Conservation (phyloP, 768 basidiomycete genomes). For the Omphalotus guepiniiformis region DNA sequence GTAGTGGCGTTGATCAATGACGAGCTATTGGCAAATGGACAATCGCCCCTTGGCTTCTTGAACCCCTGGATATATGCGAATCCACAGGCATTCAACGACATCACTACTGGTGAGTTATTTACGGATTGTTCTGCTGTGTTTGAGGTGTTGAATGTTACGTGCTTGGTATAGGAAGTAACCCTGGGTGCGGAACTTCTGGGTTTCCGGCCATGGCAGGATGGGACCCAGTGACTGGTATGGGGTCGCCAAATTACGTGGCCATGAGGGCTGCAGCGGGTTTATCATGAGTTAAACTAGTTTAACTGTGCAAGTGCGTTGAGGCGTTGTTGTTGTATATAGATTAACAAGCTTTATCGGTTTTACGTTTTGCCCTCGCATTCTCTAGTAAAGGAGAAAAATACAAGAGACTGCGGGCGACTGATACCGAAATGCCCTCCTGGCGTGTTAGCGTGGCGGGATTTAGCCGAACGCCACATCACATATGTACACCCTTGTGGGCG, state of each 20-base stretch:
- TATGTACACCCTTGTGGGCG: too few species aligned
- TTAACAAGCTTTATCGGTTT: too few species aligned
- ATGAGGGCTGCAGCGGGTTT: conserved; percentile 6
- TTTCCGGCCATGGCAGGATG: conserved; percentile 31
- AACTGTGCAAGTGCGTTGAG: too few species aligned
- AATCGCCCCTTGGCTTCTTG: conserved; percentile 53
- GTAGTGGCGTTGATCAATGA: conserved; percentile 62
- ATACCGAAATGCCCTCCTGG: too few species aligned
- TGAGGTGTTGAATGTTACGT: background rate
- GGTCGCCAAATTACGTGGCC: conserved; percentile 35
- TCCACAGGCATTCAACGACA: conserved; percentile 49
- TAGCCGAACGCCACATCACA: too few species aligned
- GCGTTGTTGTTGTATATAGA: too few species aligned
- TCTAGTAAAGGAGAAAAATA: too few species aligned
- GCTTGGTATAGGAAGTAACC: background rate
- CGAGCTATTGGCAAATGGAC: conserved; percentile 42
- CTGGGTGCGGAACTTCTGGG: background rate
- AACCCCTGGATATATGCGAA: conserved; percentile 48
- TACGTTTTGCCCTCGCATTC: too few species aligned
- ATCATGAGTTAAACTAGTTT: too few species aligned
- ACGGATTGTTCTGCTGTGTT: background rate
- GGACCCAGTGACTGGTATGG: conserved; percentile 49
- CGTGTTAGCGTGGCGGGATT: too few species aligned
- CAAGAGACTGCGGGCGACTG: too few species aligned
- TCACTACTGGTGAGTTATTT: conserved; percentile 40